Evolutionary conservation across 352 stramenopile species (phyloP).

Genomic region (Phytophthora citrophthora): DNA sequence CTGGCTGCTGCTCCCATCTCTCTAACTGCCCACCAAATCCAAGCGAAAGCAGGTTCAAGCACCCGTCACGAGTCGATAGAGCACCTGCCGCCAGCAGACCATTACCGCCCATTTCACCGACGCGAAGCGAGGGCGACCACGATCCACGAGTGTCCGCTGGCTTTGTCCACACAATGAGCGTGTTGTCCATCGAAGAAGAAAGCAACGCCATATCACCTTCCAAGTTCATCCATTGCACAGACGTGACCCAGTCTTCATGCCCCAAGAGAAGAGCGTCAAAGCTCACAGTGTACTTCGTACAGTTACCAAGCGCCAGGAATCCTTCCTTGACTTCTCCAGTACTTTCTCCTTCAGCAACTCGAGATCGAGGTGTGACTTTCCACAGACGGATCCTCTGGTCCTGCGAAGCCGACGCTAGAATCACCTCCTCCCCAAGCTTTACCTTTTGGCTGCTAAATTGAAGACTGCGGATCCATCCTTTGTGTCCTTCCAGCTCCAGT

Average conservation of each 20-base stretch:
- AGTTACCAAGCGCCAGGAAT: slow-evolving; percentile 37
- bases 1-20: slow-evolving; percentile 62
- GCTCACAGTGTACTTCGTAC: slow-evolving; percentile 47
- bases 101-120: slow-evolving; percentile 67
- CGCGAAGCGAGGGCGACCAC: slow-evolving; percentile 58
- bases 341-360: background rate
- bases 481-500: slow-evolving; percentile 62
- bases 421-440: slow-evolving; percentile 1
- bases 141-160: slow-evolving; percentile 20
- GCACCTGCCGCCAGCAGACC: slow-evolving; percentile 52
- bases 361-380: slow-evolving; percentile 42
- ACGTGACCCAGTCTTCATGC: slow-evolving; percentile 87
- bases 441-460: slow-evolving; percentile 41
- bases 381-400: slow-evolving; percentile 77
- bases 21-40: slow-evolving; percentile 72
- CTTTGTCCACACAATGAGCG: slow-evolving; percentile 66
- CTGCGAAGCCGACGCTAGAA: slow-evolving; percentile 73
- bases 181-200: slow-evolving; percentile 83
- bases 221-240: slow-evolving; percentile 56
- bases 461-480: slow-evolving; percentile 72
- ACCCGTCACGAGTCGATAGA: slow-evolving; percentile 31
- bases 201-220: slow-evolving; percentile 40
- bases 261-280: slow-evolving; percentile 75
- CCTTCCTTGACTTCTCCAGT: slow-evolving; percentile 30
- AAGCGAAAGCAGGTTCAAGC: slow-evolving; percentile 65